Conservation (phyloP, 805 yeast species). For the Teunomyces lycoperdinae region DNA sequence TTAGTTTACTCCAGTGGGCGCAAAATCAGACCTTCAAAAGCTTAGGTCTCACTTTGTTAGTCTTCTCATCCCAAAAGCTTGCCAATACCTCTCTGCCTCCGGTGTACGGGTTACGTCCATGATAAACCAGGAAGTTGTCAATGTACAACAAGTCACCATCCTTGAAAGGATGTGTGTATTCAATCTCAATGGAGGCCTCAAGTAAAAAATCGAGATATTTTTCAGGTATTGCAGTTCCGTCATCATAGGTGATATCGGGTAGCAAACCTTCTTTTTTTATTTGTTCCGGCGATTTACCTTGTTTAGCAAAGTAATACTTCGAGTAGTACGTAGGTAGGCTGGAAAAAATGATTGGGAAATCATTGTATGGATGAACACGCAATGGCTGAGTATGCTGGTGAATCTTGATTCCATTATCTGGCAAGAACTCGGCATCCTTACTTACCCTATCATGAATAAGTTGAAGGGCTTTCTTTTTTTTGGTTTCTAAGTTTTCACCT, state of each 20-base stretch:
- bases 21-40: neutral
- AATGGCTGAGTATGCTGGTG: slow-evolving; percentile 10
- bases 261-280: slow-evolving; percentile 1
- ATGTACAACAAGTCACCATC: slow-evolving; percentile 19
- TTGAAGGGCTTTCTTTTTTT: slow-evolving; percentile 6
- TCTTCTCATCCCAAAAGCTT: slow-evolving; percentile 16
- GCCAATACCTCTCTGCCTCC: slow-evolving; percentile 19
- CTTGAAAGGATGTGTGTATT: slow-evolving; percentile 15
- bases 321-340: slow-evolving; percentile 19
- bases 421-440: slow-evolving; percentile 7
- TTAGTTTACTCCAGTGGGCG: neutral
- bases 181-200: slow-evolving; percentile 17
- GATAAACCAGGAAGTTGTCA: slow-evolving; percentile 20
- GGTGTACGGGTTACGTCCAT: slow-evolving; percentile 19
- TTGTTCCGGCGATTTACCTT: neutral
- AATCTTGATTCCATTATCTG: slow-evolving; percentile 5
- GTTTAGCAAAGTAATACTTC: slow-evolving; percentile 7
- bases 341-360: slow-evolving; percentile 17
- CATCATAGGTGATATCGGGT: slow-evolving; percentile 13
- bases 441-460: slow-evolving; percentile 6
- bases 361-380: slow-evolving; percentile 5
- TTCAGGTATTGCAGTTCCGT: slow-evolving; percentile 17
- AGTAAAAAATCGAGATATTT: slow-evolving; percentile 17
- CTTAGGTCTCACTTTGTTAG: neutral
- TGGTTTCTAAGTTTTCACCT: slow-evolving; percentile 4